Percentiles rank a stretch among this genome's conserved stretches.
Conservation (phyloP, 2,329 filamentous ascomycete species). For the Aspergillus terreus region DNA sequence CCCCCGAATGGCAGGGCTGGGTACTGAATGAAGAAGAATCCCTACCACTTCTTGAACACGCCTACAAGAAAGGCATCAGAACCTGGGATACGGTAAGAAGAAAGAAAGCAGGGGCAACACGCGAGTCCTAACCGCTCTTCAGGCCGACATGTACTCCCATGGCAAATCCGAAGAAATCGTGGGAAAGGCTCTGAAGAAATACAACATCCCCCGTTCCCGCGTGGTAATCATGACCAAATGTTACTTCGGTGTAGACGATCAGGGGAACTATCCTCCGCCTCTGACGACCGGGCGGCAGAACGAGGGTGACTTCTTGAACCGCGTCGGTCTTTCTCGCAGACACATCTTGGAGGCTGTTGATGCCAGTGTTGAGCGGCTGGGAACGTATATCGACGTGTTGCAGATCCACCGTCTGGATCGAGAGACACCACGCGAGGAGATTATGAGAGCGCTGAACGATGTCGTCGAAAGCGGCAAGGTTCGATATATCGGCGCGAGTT, state of each 20-base stretch:
- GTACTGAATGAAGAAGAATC: constrained; percentile 34
- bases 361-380: constrained; percentile 49
- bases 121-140: neutral
- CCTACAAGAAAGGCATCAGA: constrained; percentile 36
- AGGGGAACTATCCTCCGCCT: constrained; percentile 26
- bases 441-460: constrained; percentile 49
- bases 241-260: constrained; percentile 39
- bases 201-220: constrained; percentile 61
- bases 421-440: constrained; percentile 51
- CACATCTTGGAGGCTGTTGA: constrained; percentile 65
- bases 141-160: constrained; percentile 48
- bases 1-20: constrained; percentile 34
- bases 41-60: constrained; percentile 32
- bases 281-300: constrained; percentile 20
- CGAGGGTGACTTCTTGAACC: constrained; percentile 29
- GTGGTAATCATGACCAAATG: constrained; percentile 66
- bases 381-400: constrained; percentile 55
- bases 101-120: neutral
- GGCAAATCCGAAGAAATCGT: constrained; percentile 64
- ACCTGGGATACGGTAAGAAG: constrained; percentile 39
- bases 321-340: constrained; percentile 56
- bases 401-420: constrained; percentile 52
- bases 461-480: constrained; percentile 42
- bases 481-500: constrained; percentile 39
- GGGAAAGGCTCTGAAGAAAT: constrained; percentile 62